Evolutionary conservation across 2,329 filamentous ascomycete species (phyloP).

Genomic region (Stagonosporopsis vannaccii): DNA sequence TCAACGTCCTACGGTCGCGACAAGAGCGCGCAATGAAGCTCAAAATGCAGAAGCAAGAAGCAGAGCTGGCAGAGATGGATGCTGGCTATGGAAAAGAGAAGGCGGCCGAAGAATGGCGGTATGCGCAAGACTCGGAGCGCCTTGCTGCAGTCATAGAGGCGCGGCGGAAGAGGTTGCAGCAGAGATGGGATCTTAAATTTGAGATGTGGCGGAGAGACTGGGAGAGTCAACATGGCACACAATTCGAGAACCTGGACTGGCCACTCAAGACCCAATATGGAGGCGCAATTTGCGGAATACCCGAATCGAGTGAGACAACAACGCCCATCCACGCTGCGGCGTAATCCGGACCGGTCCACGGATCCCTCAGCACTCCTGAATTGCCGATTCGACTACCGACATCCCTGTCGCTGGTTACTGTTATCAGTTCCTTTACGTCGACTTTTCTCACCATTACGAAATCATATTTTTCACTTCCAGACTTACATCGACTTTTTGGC

Average conservation of each 20-base stretch:
- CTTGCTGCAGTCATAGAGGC: slow-evolving; percentile 44
- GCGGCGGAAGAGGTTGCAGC: slow-evolving; percentile 42
- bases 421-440: slow-evolving; percentile 1
- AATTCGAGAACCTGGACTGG: slow-evolving; percentile 43
- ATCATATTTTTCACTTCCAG: neutral
- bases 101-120: slow-evolving; percentile 41
- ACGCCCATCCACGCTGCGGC: slow-evolving; percentile 24
- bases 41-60: slow-evolving; percentile 49
- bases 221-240: slow-evolving; percentile 38
- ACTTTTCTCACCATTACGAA: slow-evolving; percentile 8
- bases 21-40: slow-evolving; percentile 51
- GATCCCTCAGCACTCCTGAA: slow-evolving; percentile 7
- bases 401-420: slow-evolving; percentile 7
- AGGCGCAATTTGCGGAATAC: slow-evolving; percentile 22
- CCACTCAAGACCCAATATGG: slow-evolving; percentile 28
- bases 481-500: neutral
- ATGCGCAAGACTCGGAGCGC: slow-evolving; percentile 43
- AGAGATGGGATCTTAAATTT: slow-evolving; percentile 51
- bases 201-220: slow-evolving; percentile 50
- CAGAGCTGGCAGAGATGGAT: slow-evolving; percentile 49
- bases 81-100: slow-evolving; percentile 45
- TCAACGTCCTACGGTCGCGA: slow-evolving; percentile 56
- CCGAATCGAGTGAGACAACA: slow-evolving; percentile 33
- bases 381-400: slow-evolving; percentile 13
- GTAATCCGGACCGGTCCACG: slow-evolving; percentile 17